These are phyloP conservation scores for Stropharia rugosoannulata DNA, from an alignment of 768 basidiomycete genomes.

Conservation along the genomic window DNA sequence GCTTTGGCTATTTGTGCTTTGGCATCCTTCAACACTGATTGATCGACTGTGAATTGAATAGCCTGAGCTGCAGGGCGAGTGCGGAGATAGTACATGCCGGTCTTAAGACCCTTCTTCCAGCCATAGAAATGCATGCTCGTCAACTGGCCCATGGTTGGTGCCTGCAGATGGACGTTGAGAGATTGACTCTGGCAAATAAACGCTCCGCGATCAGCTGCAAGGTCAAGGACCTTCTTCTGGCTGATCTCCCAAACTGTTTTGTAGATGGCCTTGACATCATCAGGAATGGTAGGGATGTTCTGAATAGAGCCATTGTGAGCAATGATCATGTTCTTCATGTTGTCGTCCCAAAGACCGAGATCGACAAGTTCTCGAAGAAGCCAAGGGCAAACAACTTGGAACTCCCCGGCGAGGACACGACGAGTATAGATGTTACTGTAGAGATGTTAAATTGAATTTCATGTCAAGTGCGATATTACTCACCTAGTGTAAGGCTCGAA, in stretches of 20 bases:
- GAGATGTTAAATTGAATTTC: neutral
- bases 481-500: conserved; percentile 98
- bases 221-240: conserved; percentile 97
- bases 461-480: conserved; percentile 17
- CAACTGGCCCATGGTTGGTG: conserved; percentile 88
- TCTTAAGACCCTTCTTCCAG: conserved; percentile 99
- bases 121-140: conserved; percentile 98
- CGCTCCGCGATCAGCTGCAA: conserved; percentile 98
- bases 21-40: conserved; percentile 67
- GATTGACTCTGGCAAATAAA: conserved; percentile 97
- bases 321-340: conserved; percentile 99
- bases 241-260: conserved; percentile 99
- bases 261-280: conserved; percentile 95
- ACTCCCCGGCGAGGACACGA: conserved; percentile 98
- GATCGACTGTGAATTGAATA: conserved; percentile 97
- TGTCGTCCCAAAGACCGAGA: conserved; percentile 92
- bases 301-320: conserved; percentile 91
- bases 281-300: conserved; percentile 85
- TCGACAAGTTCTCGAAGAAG: conserved; percentile 97
- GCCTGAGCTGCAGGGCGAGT: conserved; percentile 94
- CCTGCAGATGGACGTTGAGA: conserved; percentile 89
- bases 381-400: conserved; percentile 99
- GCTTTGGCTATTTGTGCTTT: conserved; percentile 44
- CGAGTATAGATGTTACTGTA: conserved; percentile 96
- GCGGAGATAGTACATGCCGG: conserved; percentile 97